A percentile compares a stretch with the other conserved stretches of the same genome.
Conservation (phyloP, 192 early-diverging fungal species). For the Coemansia sp. region DNA sequence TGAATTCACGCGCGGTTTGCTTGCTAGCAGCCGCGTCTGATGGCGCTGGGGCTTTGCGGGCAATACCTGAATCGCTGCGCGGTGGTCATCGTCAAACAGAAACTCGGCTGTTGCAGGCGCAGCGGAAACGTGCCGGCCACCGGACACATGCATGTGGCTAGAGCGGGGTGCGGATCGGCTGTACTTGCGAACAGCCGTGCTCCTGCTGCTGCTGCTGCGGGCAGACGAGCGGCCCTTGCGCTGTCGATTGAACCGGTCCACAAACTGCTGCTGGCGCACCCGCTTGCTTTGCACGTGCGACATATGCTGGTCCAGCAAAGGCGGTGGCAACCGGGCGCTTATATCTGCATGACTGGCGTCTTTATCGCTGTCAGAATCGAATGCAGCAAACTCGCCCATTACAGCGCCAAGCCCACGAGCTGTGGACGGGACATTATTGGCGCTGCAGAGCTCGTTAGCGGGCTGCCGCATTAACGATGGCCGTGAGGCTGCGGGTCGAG, state of each 20-base stretch:
- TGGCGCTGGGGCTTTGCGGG: background rate
- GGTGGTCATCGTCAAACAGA: constrained; percentile 36
- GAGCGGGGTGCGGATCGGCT: background rate
- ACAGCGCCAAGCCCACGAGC: constrained; percentile 25
- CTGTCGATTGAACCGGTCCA: constrained; percentile 10
- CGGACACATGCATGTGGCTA: background rate
- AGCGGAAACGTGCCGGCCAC: background rate
- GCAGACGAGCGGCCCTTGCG: background rate
- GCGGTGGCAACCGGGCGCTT: background rate
- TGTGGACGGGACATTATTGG: background rate
- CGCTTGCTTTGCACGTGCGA: background rate
- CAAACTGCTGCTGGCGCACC: constrained; percentile 10
- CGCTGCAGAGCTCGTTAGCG: background rate
- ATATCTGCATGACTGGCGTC: background rate
- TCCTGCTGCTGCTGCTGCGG: background rate
- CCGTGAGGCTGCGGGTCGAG: background rate
- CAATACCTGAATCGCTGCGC: background rate
- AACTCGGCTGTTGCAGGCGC: constrained; percentile 12
- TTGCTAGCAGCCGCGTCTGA: constrained; percentile 30
- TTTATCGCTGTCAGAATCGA: constrained; percentile 37
- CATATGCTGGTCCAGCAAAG: constrained; percentile 6
- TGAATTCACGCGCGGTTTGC: background rate
- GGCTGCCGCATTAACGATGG: background rate
- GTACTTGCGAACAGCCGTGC: background rate
- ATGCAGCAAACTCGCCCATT: constrained; percentile 43